Conservation (phyloP, 73 alveolate species). For the Tetrahymena borealis region DNA sequence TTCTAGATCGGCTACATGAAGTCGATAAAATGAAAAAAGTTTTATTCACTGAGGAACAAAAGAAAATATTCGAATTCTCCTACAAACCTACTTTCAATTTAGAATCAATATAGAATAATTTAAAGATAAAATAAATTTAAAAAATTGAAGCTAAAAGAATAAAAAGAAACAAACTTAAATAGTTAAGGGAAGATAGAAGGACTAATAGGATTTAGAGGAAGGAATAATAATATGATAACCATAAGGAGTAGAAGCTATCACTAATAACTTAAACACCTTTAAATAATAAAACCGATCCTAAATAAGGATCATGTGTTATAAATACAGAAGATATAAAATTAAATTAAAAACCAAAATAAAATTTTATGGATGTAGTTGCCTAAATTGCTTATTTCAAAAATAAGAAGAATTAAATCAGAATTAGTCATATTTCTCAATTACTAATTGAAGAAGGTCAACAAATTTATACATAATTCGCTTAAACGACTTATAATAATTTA, state of each 20-base stretch:
- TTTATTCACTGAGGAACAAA: not conserved
- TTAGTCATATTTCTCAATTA: not conserved
- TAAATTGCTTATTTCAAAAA: not conserved
- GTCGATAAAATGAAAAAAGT: not conserved
- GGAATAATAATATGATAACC: too few species aligned
- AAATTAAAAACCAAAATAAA: not conserved
- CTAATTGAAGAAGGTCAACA: not conserved
- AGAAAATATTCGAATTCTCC: not conserved
- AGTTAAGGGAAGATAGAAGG: not conserved
- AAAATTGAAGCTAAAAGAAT: not conserved
- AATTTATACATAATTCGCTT: not conserved
- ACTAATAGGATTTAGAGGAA: too few species aligned
- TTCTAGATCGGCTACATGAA: not conserved
- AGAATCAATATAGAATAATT: not conserved
- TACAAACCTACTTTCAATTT: not conserved
- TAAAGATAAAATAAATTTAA: not conserved
- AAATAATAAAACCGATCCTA: too few species aligned
- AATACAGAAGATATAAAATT: not conserved
- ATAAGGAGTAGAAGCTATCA: too few species aligned
- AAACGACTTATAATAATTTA: too few species aligned
- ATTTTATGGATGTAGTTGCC: not conserved
- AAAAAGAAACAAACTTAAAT: not conserved
- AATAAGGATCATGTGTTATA: too few species aligned
- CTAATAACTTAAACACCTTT: too few species aligned
- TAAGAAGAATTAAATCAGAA: not conserved